Conservation (phyloP, 805 yeast genomes). For the Barnettozyma vustinii region DNA sequence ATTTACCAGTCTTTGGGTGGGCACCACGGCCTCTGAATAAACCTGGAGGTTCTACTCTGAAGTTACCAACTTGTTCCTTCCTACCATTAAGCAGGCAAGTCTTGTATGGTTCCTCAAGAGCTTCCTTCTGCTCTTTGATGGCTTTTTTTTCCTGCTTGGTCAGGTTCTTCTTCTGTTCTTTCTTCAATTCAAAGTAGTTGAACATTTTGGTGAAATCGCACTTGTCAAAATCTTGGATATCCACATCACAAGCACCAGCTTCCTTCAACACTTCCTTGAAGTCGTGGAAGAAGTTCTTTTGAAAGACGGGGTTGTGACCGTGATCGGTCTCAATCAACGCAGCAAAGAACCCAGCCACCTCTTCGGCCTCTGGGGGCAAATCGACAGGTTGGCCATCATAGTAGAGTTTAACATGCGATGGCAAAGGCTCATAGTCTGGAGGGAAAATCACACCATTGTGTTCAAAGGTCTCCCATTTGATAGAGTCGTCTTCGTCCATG, state of each 20-base stretch:
- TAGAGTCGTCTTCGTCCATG: constrained; percentile 54
- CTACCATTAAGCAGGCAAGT: constrained; percentile 81
- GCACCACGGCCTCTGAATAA: constrained; percentile 94
- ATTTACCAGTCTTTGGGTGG: constrained; percentile 91
- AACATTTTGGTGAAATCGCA: constrained; percentile 77
- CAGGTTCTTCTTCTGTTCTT: constrained; percentile 66
- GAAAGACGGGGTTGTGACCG: constrained; percentile 81
- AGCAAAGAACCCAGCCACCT: constrained; percentile 92
- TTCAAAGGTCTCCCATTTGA: constrained; percentile 81
- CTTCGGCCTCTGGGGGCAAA: constrained; percentile 82
- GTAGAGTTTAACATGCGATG: constrained; percentile 64
- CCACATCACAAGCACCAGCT: constrained; percentile 56
- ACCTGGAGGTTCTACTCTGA: constrained; percentile 94
- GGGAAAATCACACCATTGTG: constrained; percentile 94
- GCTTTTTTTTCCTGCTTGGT: constrained; percentile 71
- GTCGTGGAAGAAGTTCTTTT: constrained; percentile 80
- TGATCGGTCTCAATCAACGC: constrained; percentile 87
- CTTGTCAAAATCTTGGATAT: constrained; percentile 52
- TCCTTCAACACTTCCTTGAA: constrained; percentile 65
- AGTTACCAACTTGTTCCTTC: constrained; percentile 88
- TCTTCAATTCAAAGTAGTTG: constrained; percentile 61
- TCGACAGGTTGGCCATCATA: constrained; percentile 74
- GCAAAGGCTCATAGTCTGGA: constrained; percentile 84
- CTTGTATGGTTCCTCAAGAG: constrained; percentile 73
- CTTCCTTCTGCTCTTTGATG: constrained; percentile 66